These are phyloP conservation scores for Panaeolus papilionaceus DNA, from an alignment of 768 basidiomycete genomes.

Conservation along the genomic window DNA sequence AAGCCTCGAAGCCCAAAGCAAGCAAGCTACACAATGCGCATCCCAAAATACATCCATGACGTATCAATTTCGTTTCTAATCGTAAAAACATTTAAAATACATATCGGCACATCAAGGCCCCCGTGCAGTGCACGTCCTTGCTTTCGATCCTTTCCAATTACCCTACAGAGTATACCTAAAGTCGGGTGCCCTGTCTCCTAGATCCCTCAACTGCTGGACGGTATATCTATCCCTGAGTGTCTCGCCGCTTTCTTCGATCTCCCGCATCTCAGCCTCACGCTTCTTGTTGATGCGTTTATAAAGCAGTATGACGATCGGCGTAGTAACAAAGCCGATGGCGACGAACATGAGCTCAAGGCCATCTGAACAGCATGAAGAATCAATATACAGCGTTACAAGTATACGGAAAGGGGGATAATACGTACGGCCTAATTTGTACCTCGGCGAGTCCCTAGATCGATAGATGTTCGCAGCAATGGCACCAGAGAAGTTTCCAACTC, in stretches of 20 bases:
- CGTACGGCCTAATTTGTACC: constrained; percentile 69
- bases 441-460: constrained; percentile 61
- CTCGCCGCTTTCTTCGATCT: constrained; percentile 37
- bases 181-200: constrained; percentile 70
- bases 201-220: constrained; percentile 40
- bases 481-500: constrained; percentile 69
- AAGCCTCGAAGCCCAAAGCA: too few relatives aligned
- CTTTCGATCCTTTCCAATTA: neutral
- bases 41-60: too few relatives aligned
- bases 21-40: too few relatives aligned
- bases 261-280: constrained; percentile 47
- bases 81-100: neutral
- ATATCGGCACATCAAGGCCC: neutral
- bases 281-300: constrained; percentile 63
- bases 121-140: neutral
- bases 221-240: constrained; percentile 35
- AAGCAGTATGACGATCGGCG: constrained; percentile 52
- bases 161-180: constrained; percentile 56
- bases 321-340: constrained; percentile 61
- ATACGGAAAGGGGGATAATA: constrained; percentile 19
- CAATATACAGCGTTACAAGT: too few relatives aligned
- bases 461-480: constrained; percentile 71
- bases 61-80: too few relatives aligned
- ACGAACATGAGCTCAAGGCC: constrained; percentile 72
- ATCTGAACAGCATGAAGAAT: constrained; percentile 40